Conservation (phyloP, 139 green algal genomes). For the Coccomyxa sp. region DNA sequence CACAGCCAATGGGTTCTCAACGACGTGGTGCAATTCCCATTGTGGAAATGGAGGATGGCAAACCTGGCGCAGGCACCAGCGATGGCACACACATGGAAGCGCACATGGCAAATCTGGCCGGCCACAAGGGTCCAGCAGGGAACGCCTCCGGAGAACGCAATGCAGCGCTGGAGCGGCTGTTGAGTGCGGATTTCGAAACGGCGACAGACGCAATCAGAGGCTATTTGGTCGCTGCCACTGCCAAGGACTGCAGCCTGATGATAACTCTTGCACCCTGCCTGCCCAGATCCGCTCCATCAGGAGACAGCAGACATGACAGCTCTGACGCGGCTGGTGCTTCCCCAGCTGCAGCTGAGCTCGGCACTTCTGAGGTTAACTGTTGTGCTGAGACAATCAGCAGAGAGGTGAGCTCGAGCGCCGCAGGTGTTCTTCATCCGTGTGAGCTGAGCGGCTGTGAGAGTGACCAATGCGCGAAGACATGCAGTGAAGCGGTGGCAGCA, state of each 20-base stretch:
- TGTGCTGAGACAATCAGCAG: background rate
- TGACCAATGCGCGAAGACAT: too few relatives aligned
- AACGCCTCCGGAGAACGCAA: background rate
- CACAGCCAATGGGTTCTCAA: background rate
- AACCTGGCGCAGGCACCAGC: too few relatives aligned
- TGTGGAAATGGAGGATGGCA: background rate
- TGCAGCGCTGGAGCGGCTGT: background rate
- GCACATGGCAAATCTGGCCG: background rate
- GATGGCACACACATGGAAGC: too few relatives aligned
- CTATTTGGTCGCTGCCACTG: conserved; percentile 68
- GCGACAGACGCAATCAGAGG: conserved; percentile 36
- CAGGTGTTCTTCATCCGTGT: background rate
- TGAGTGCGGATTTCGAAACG: conserved; percentile 17
- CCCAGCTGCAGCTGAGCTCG: background rate
- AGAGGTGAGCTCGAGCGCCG: background rate
- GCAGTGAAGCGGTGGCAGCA: too few relatives aligned
- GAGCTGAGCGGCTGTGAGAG: background rate
- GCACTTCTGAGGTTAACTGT: too few relatives aligned
- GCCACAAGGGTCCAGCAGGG: background rate
- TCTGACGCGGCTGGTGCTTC: background rate
- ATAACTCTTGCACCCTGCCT: conserved; percentile 43
- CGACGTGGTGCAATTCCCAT: background rate
- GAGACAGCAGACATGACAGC: background rate
- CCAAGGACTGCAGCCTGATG: conserved; percentile 86
- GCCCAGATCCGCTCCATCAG: background rate